phyloP scores from a whole-genome alignment of 306 rosid species.

The Spatholobus suberectus region DNA sequence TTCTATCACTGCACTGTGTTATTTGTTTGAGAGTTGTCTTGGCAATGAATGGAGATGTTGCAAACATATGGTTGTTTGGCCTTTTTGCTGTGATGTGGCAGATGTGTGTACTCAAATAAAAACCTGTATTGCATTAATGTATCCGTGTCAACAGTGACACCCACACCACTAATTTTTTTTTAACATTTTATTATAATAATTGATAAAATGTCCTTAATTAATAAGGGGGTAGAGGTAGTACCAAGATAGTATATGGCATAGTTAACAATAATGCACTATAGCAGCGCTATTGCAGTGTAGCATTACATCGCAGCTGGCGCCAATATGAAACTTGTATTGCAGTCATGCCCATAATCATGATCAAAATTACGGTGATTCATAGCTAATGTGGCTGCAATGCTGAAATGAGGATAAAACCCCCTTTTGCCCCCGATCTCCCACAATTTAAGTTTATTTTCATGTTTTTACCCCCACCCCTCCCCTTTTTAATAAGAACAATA shows the following conservation, averaged over 20 bases:
- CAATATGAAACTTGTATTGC: not conserved
- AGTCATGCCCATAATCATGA: not conserved
- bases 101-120: not conserved
- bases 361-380: not conserved
- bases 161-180: not conserved
- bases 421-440: no score
- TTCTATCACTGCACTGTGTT: not conserved
- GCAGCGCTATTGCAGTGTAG: not conserved
- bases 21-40: constrained; percentile 1
- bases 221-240: not conserved
- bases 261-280: not conserved
- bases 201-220: not conserved
- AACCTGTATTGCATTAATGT: not conserved
- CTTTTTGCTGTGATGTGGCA: constrained; percentile 7
- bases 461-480: not conserved
- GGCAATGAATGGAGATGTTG: constrained; percentile 7
- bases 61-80: not conserved
- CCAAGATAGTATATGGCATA: not conserved
- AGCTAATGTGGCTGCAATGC: not conserved
- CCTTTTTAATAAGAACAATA: not conserved
- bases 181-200: not conserved
- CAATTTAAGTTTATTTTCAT: not conserved
- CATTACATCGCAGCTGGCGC: not conserved
- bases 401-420: not conserved
- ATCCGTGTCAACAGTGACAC: not conserved